phyloP scores from a whole-genome alignment of 306 rosid genomes.

The Ochetophila trinervis region DNA sequence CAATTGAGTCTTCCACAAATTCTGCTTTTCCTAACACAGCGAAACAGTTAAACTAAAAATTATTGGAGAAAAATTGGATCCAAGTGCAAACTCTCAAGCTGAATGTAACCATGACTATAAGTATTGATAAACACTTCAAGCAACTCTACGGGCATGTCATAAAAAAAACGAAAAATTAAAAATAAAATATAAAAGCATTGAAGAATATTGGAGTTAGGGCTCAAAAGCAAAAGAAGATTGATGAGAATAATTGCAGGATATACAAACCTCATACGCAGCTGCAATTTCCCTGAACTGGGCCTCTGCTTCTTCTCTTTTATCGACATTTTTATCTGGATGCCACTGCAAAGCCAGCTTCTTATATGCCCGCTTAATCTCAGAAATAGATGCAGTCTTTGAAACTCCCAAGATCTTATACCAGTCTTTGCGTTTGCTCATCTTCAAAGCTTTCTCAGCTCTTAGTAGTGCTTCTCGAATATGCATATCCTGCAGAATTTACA shows the following conservation, averaged over 20 bases:
- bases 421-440: conserved; percentile 98
- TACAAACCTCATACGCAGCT: conserved; percentile 86
- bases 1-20: conserved; percentile 3
- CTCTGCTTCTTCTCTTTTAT: conserved; percentile 93
- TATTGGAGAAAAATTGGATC: background rate
- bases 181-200: background rate
- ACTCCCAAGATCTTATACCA: conserved; percentile 91
- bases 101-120: too few species aligned
- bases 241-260: conserved; percentile 1
- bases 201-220: background rate
- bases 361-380: conserved; percentile 96
- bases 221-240: conserved; percentile 4
- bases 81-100: background rate
- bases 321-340: conserved; percentile 98
- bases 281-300: conserved; percentile 85
- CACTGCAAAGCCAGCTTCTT: conserved; percentile 98
- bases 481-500: conserved; percentile 63
- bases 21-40: background rate
- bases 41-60: background rate
- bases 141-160: background rate
- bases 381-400: conserved; percentile 65
- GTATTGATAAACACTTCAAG: too few species aligned
- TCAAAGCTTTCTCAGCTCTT: conserved; percentile 93
- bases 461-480: conserved; percentile 73
- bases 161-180: background rate